Base-by-base conservation (phyloP, 2,329 filamentous ascomycete genomes). In the Chaetothyriales sp. region DNA sequence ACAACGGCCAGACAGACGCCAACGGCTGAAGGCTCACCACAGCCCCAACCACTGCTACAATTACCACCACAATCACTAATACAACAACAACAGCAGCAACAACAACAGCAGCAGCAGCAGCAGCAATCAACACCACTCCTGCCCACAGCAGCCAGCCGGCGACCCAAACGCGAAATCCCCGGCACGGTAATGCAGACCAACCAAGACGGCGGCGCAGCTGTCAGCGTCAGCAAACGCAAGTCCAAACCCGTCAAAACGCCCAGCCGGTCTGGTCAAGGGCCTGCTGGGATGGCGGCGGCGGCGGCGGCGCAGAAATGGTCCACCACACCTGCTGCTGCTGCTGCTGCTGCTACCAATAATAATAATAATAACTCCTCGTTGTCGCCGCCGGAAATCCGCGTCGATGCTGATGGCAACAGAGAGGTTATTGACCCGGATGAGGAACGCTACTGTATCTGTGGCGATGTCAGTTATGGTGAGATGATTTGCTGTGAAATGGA, bases 401-500 rank as follows among this genome's bases (percentile, higher is more conserved):
- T 69, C 32, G 71, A 73, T 49, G 68, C 73, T 53, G 69, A 73
- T 48, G 71, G 70, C 1, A 70, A 72, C 1, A 57, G 70, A 36
- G 70, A 72, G 55, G 64, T 72, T 55, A 75, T 81, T 51, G 78
- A 81, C 61, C 75, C 77, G 0, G 71, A 80, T 51, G 79, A 83
- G 63, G 73, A 75, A 15, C 67, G 74, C n/a, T 83, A 82, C 61
- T 83, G 79, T 61, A 63, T 80, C 43, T 83, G 79, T 59, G 75
- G 75, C 42, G 77, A 81, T 57, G 77, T 82, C 18, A 80, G 76
- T 58, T 81, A 73, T 59, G 79, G 79, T 26, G 74, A 73, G 39
- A 83, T 83, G 79, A 78, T 83, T 53, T 76, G 73, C 44, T 83
- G 79, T 60, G 79, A 82, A 58, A 78, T 80, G 58, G 72, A 73